Percentiles rank a stretch among this genome's conserved stretches.
Conservation (phyloP, 139 green algal species). For the Chlamydomonas asymmetrica region DNA sequence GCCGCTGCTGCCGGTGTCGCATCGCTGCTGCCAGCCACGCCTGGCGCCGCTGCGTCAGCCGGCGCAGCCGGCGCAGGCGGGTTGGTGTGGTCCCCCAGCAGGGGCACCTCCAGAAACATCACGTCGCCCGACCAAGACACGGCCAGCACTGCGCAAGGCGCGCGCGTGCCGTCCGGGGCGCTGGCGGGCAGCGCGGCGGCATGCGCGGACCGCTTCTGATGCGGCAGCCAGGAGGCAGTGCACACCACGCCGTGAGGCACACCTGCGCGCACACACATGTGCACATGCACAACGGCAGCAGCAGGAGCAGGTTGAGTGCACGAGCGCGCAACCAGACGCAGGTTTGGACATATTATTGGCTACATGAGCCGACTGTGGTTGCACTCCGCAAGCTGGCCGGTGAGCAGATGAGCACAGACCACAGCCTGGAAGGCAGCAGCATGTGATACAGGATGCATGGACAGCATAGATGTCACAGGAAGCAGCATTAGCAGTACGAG, state of each 20-base stretch:
- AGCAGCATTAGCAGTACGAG: too few relatives aligned
- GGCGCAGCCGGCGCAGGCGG: neutral
- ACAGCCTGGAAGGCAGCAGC: too few relatives aligned
- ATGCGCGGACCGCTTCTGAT: slow-evolving; percentile 18
- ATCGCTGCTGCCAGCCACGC: too few relatives aligned
- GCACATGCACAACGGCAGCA: too few relatives aligned
- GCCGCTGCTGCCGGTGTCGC: too few relatives aligned
- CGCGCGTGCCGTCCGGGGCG: neutral
- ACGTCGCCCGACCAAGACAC: slow-evolving; percentile 44
- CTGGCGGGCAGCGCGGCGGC: slow-evolving; percentile 1
- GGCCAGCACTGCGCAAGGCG: slow-evolving; percentile 36
- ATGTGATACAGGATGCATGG: slow-evolving; percentile 1
- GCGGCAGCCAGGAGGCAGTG: slow-evolving; percentile 39
- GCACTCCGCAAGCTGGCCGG: too few relatives aligned
- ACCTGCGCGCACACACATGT: neutral
- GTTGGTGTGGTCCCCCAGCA: slow-evolving; percentile 47
- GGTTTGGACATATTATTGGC: too few relatives aligned
- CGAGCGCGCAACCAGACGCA: too few relatives aligned
- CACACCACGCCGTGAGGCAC: slow-evolving; percentile 5
- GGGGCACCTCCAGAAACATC: slow-evolving; percentile 48
- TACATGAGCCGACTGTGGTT: too few relatives aligned
- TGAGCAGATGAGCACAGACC: too few relatives aligned
- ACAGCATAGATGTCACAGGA: too few relatives aligned
- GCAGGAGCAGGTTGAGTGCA: too few relatives aligned
- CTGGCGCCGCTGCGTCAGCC: neutral